Evolutionary conservation across 176 grass and related monocot genomes (phyloP).

Genomic region (Triticum urartu): DNA sequence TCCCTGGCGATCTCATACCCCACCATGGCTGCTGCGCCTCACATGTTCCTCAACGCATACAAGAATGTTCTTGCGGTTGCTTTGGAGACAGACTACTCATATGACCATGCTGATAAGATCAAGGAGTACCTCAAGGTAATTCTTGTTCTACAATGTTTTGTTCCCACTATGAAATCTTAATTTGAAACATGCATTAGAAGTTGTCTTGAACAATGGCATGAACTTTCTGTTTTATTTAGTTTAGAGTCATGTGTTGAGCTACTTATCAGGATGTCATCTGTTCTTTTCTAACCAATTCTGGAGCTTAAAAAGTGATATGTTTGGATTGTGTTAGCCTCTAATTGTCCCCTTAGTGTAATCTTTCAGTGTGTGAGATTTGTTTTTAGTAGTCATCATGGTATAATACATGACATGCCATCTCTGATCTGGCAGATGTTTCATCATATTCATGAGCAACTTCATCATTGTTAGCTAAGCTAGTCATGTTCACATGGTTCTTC

Average conservation of each 20-base stretch:
- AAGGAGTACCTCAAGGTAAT: slow-evolving; percentile 89
- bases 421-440: neutral
- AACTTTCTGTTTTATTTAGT: no score
- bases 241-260: neutral
- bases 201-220: neutral
- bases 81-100: slow-evolving; percentile 72
- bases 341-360: neutral
- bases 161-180: neutral
- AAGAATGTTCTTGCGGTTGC: slow-evolving; percentile 88
- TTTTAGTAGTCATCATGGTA: neutral
- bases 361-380: neutral
- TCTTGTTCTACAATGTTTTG: no score
- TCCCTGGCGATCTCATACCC: slow-evolving; percentile 74
- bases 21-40: slow-evolving; percentile 67
- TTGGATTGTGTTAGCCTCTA: no score
- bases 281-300: neutral
- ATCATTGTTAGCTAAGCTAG: no score
- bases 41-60: slow-evolving; percentile 90
- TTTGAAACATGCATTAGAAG: neutral
- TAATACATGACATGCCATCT: neutral
- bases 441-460: neutral
- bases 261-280: neutral
- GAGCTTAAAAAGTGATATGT: no score
- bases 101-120: slow-evolving; percentile 74
- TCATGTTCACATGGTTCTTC: no score